Conservation (phyloP, 352 stramenopile species). For the Sclerospora graminicola region DNA sequence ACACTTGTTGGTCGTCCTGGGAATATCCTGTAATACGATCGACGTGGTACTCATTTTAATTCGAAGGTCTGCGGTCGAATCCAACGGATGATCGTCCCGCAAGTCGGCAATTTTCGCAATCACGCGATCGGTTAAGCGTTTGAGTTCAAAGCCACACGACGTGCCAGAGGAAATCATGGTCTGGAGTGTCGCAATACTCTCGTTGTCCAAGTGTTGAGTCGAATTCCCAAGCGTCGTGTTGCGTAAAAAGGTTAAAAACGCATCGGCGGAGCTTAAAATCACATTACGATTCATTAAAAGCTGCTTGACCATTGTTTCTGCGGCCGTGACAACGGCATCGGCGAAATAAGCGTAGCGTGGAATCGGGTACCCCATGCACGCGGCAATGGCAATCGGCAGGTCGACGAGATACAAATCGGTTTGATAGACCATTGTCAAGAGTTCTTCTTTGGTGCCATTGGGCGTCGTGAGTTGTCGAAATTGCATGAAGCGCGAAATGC, state of each 20-base stretch:
- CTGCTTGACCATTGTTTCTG: slow-evolving; percentile 27
- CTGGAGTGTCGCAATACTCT: slow-evolving; percentile 20
- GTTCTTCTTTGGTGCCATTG: slow-evolving; percentile 39
- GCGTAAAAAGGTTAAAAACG: slow-evolving; percentile 25
- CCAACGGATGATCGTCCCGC: slow-evolving; percentile 13
- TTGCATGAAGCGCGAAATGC: slow-evolving; percentile 32
- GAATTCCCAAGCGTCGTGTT: slow-evolving; percentile 14
- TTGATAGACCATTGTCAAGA: slow-evolving; percentile 35
- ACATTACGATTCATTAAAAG: slow-evolving; percentile 31
- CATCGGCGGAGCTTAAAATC: slow-evolving; percentile 23
- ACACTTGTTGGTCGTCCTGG: slow-evolving; percentile 33
- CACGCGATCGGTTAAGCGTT: slow-evolving; percentile 34
- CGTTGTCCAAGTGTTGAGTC: slow-evolving; percentile 13
- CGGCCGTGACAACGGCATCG: slow-evolving; percentile 22
- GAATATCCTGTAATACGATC: slow-evolving; percentile 37
- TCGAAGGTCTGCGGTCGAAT: slow-evolving; percentile 31
- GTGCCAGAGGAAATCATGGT: slow-evolving; percentile 24
- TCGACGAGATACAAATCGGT: slow-evolving; percentile 48
- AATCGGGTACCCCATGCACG: slow-evolving; percentile 32
- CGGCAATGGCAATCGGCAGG: slow-evolving; percentile 35
- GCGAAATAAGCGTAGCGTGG: slow-evolving; percentile 16
- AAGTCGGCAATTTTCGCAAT: slow-evolving; percentile 30
- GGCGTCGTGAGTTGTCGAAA: slow-evolving; percentile 24
- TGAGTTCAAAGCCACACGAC: slow-evolving; percentile 34
- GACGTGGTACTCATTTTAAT: slow-evolving; percentile 27